phyloP scores from a whole-genome alignment of 345 rosid genomes.

The Clausena lansium region DNA sequence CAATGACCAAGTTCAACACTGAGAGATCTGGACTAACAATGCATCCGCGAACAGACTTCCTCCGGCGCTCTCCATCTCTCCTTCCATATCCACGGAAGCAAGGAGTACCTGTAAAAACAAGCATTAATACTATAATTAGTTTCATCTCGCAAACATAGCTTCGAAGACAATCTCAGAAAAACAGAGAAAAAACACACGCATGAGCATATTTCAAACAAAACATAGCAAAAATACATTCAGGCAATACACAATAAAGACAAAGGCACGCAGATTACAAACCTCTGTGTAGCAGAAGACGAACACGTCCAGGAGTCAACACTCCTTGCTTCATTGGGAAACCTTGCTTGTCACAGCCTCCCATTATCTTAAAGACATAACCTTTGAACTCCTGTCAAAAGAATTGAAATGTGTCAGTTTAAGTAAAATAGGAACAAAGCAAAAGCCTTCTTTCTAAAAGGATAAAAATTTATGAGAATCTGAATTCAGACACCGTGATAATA shows the following conservation, averaged over 20 bases:
- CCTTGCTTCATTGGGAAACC: conserved; percentile 96
- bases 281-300: conserved; percentile 76
- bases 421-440: neutral
- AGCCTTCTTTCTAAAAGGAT: neutral
- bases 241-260: neutral
- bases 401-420: neutral
- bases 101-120: conserved; percentile 49
- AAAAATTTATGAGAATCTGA: neutral
- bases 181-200: neutral
- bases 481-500: neutral
- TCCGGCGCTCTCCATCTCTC: conserved; percentile 67
- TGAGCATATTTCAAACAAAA: neutral
- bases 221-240: neutral
- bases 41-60: conserved; percentile 90
- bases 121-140: neutral
- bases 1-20: conserved; percentile 67
- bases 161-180: neutral
- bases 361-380: conserved; percentile 83
- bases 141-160: neutral
- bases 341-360: conserved; percentile 94
- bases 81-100: conserved; percentile 76
- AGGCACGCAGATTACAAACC: conserved; percentile 29
- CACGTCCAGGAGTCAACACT: conserved; percentile 81
- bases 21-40: conserved; percentile 82
- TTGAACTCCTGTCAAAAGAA: conserved; percentile 63